A percentile compares a stretch with the other conserved stretches of the same genome.
These are phyloP conservation scores for Sclerotinia glacialis DNA, from an alignment of 2,329 filamentous ascomycete genomes.

Conservation along the genomic window DNA sequence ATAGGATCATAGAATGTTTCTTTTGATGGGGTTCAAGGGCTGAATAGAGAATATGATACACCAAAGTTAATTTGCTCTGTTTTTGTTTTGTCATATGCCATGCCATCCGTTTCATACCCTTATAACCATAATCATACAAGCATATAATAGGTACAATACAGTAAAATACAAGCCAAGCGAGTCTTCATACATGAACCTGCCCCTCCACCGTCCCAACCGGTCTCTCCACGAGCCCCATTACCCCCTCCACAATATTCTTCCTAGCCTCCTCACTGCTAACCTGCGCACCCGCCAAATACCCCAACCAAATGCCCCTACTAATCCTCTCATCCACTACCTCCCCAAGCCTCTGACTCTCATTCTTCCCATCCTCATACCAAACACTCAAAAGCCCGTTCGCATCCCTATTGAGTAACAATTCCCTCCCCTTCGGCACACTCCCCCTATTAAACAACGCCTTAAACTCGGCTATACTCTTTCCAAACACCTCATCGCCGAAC, in stretches of 20 bases:
- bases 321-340: constrained; percentile 75
- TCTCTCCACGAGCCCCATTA: constrained; percentile 82
- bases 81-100: neutral
- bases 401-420: constrained; percentile 71
- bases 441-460: constrained; percentile 78
- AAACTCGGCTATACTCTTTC: constrained; percentile 71
- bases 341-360: constrained; percentile 58
- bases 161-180: neutral
- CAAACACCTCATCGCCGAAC: constrained; percentile 72
- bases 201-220: constrained; percentile 84
- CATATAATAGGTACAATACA: neutral
- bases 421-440: constrained; percentile 74
- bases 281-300: constrained; percentile 81
- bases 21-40: neutral
- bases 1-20: neutral
- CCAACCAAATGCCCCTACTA: constrained; percentile 79
- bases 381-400: constrained; percentile 63
- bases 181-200: constrained; percentile 53
- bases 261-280: constrained; percentile 83
- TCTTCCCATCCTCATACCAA: constrained; percentile 60
- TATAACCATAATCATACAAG: constrained; percentile 1
- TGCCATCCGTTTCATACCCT: neutral
- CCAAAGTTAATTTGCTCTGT: neutral
- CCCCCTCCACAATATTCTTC: constrained; percentile 78
- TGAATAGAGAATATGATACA: constrained; percentile 17